A percentile compares a stretch with the other conserved stretches of the same genome.
These are phyloP conservation scores for Crucihimalaya himalaica DNA, from an alignment of 345 rosid species.

Conservation along the genomic window DNA sequence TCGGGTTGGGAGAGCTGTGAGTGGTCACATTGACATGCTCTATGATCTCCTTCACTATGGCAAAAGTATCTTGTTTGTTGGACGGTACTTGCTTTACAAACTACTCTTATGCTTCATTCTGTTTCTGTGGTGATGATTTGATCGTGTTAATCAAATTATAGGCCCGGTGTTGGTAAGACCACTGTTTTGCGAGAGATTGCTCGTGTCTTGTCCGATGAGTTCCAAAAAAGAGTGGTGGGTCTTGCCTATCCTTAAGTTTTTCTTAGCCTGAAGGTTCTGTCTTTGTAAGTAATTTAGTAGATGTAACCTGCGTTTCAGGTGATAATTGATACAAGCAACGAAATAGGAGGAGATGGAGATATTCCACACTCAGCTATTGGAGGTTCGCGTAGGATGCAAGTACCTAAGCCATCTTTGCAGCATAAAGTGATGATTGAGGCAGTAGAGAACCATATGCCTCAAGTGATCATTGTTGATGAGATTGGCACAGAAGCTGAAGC, in stretches of 20 bases:
- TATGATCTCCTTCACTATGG: constrained; percentile 63
- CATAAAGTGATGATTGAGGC: constrained; percentile 77
- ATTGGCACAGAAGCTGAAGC: constrained; percentile 74
- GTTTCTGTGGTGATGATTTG: background rate
- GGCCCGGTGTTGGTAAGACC: constrained; percentile 82
- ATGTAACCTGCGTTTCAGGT: constrained; percentile 41
- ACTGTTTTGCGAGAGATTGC: constrained; percentile 70
- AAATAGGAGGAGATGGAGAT: constrained; percentile 79
- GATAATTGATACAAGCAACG: constrained; percentile 74
- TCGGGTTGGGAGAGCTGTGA: constrained; percentile 67
- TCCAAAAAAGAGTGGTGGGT: constrained; percentile 64
- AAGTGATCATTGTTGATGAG: constrained; percentile 69
- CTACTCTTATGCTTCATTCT: background rate
- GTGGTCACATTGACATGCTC: constrained; percentile 65
- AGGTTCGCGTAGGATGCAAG: constrained; percentile 78
- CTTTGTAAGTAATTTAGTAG: background rate
- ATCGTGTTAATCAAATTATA: background rate
- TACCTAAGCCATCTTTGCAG: constrained; percentile 62
- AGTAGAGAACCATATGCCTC: constrained; percentile 82
- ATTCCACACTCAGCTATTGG: constrained; percentile 78
- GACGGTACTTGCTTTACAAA: constrained; percentile 45
- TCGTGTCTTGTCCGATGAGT: constrained; percentile 63
- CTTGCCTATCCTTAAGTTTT: background rate
- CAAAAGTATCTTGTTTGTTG: constrained; percentile 65
- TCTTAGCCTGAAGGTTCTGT: background rate